Evolutionary conservation across 75 land plant genomes (phyloP).

Genomic region (Chamaecyparis obtusa): DNA sequence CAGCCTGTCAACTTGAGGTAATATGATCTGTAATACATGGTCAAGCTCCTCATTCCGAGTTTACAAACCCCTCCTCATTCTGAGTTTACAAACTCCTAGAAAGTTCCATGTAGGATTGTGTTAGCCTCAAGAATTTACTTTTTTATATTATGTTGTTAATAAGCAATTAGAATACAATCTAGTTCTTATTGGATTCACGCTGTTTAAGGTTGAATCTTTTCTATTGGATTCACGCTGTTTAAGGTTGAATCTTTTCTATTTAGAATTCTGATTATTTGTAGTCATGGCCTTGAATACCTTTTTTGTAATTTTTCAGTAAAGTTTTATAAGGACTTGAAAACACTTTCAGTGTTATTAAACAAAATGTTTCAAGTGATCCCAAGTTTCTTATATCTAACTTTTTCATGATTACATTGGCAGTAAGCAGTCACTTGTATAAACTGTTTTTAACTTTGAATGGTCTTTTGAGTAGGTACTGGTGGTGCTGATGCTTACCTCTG

Average conservation of each 20-base stretch:
- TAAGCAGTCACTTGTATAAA: neutral
- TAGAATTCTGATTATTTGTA: neutral
- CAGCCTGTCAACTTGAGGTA: neutral
- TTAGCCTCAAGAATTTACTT: neutral
- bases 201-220: neutral
- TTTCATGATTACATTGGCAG: neutral
- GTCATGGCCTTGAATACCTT: neutral
- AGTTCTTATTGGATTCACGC: neutral
- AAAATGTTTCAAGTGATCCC: neutral
- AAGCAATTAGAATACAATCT: neutral
- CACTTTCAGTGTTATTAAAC: neutral
- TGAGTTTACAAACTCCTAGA: neutral
- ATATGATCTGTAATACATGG: neutral
- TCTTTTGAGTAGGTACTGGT: conserved; percentile 37
- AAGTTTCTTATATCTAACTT: neutral
- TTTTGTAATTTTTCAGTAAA: neutral
- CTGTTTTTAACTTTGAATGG: neutral
- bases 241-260: neutral
- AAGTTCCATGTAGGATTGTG: neutral
- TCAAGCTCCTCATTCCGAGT: neutral
- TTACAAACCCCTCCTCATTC: too few species aligned
- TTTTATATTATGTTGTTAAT: neutral
- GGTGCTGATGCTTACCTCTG: conserved; percentile 56
- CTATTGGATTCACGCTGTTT: neutral
- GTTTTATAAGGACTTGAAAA: neutral